Evolutionary conservation across 2,329 filamentous ascomycete species (phyloP), one percentile per base, ranked within the genome.

Genomic region (Fusarium lateritium): DNA sequence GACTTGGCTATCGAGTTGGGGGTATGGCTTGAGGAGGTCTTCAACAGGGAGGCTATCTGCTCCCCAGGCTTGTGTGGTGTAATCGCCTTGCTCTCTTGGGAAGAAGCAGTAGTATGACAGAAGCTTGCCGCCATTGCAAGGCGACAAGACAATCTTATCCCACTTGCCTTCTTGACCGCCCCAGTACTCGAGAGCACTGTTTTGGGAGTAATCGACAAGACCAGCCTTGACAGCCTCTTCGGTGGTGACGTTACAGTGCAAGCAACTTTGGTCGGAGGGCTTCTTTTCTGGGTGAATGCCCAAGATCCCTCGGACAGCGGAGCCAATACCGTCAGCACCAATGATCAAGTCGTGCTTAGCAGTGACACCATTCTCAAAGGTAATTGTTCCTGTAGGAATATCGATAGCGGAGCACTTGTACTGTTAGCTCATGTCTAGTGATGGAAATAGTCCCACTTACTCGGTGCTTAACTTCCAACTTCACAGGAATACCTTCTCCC

Each of bases 51-150:
- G 75, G 8, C 82, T 83, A 26, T 86, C 84, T 1, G 80, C 80
- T 0, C 84, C 87, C 89, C 89, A 91, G 11, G 82, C 83, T 54
- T 92, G 88, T 43, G 79, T 85, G 5, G 83, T 82, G 73, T 88
- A 91, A 74, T 92, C 73, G 0, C 73, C 73, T 17, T 71, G 78
- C 7, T 73, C 77, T 7, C 77, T 83, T 0, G 89, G 86, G 77
- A 91, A 91, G 82, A 91, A 91, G 79, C 89, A 91, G 79, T 92
- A 92, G 79, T 90, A 92, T 0, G 88, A 91, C 5, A 91, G 81
- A 4, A 91, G 79, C 63, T 86, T 86, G 54, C 89, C 89, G 22
- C 85, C 86, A 73, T 91, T 90, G 79, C 90, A 92, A 7, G 90
- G 89, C 0, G 89, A 91, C 3, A 92, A 80, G 7, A 92, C 90